phyloP scores from a whole-genome alignment of 140 eudicot species.

The Cichorium intybus region DNA sequence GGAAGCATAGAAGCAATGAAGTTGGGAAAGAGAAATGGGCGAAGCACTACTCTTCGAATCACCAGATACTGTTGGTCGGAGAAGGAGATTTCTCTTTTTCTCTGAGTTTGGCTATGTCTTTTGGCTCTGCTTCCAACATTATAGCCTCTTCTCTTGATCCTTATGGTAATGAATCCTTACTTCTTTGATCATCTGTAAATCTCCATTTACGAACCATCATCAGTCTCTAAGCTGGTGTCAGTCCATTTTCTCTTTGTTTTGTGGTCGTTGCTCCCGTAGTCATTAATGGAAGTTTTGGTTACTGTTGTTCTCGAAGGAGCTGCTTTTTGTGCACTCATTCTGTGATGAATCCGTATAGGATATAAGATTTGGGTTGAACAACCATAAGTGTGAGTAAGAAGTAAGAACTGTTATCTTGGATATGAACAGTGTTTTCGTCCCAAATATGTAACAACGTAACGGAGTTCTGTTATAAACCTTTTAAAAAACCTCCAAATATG shows the following conservation, averaged over 20 bases:
- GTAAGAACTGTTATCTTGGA: too few species aligned
- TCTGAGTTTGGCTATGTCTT: constrained; percentile 35
- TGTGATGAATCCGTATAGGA: too few species aligned
- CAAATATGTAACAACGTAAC: too few species aligned
- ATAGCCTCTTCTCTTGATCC: constrained; percentile 50
- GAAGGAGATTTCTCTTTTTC: constrained; percentile 57
- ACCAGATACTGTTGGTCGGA: constrained; percentile 39
- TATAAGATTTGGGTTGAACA: too few species aligned
- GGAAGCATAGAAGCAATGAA: not conserved
- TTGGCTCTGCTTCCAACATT: constrained; percentile 39
- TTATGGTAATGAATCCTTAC: constrained; percentile 27
- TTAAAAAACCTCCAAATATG: too few species aligned
- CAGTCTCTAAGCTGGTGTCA: not conserved
- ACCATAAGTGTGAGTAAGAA: too few species aligned
- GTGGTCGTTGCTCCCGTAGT: not conserved
- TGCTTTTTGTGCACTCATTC: too few species aligned
- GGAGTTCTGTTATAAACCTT: too few species aligned
- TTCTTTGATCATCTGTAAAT: not conserved
- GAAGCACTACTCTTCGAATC: constrained; percentile 29
- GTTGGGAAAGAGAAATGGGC: constrained; percentile 24
- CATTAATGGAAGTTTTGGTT: not conserved
- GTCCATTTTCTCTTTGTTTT: not conserved
- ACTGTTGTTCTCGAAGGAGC: too few species aligned
- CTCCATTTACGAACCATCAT: too few species aligned
- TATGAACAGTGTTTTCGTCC: too few species aligned